Percentiles rank a stretch among this genome's conserved stretches.
Conservation (phyloP, 495 filamentous ascomycete species). For the Tuber melanosporum region DNA sequence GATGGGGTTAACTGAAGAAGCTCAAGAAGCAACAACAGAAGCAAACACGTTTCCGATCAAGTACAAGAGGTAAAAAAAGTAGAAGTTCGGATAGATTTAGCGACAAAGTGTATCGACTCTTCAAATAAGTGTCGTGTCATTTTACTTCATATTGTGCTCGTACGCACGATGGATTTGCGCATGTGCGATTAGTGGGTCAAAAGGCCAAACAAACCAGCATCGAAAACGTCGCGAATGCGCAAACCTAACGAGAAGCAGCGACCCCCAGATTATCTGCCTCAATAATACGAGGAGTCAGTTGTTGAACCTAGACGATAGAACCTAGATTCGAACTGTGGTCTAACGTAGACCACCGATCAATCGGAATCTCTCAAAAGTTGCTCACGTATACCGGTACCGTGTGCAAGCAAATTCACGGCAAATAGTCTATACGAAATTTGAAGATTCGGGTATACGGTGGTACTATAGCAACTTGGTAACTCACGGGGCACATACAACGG, state of each 20-base stretch:
- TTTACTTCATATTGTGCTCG: background rate
- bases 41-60: constrained; percentile 1
- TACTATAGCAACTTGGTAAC: background rate
- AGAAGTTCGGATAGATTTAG: background rate
- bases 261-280: background rate
- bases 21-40: background rate
- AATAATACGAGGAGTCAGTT: background rate
- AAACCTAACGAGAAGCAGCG: background rate
- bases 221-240: background rate
- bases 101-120: background rate
- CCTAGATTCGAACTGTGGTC: background rate
- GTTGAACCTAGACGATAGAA: background rate
- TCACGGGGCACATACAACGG: background rate
- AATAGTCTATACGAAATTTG: background rate
- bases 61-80: background rate
- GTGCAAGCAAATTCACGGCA: background rate
- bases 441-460: background rate
- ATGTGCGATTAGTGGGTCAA: background rate
- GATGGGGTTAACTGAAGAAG: background rate
- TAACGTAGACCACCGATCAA: background rate
- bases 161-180: background rate
- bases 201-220: background rate
- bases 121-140: background rate
- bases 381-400: background rate
- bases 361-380: background rate